These are phyloP conservation scores for Aspergillus pseudoterreus DNA, from an alignment of 2,329 filamentous ascomycete genomes.

Conservation along the genomic window DNA sequence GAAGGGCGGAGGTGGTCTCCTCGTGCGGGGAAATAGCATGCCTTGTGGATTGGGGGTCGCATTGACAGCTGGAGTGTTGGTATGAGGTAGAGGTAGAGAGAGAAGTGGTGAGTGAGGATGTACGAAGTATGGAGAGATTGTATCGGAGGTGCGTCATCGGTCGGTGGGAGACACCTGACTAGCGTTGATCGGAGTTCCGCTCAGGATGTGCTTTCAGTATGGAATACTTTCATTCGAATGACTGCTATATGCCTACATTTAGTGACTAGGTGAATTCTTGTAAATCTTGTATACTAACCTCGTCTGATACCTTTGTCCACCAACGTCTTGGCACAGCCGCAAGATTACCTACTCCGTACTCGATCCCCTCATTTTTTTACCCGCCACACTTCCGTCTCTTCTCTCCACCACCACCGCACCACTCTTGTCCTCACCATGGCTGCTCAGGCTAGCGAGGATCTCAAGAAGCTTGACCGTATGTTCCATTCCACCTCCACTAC, in stretches of 20 bases:
- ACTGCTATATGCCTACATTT: no score
- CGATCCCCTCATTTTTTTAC: slow-evolving; percentile 16
- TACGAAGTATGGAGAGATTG: background rate
- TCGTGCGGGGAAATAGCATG: slow-evolving; percentile 22
- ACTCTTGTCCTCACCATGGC: slow-evolving; percentile 34
- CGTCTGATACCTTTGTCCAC: no score
- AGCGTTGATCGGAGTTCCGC: no score
- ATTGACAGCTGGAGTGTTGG: slow-evolving; percentile 6
- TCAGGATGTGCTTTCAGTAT: no score
- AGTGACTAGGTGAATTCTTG: no score
- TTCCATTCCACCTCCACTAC: slow-evolving; percentile 2
- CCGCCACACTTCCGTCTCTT: slow-evolving; percentile 7
- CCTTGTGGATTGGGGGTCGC: slow-evolving; percentile 5
- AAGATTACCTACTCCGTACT: background rate
- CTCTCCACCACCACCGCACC: slow-evolving; percentile 19
- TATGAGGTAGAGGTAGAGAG: background rate
- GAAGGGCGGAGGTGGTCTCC: slow-evolving; percentile 6
- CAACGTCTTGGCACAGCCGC: slow-evolving; percentile 11
- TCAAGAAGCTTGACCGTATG: slow-evolving; percentile 40
- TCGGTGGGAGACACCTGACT: background rate
- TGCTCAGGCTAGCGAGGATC: slow-evolving; percentile 39
- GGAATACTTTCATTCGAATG: no score
- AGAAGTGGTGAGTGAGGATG: background rate
- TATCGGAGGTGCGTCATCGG: slow-evolving; percentile 21
- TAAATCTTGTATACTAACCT: no score